These are phyloP conservation scores for Rhizopogon rudus DNA, from an alignment of 768 basidiomycete species.

Conservation along the genomic window DNA sequence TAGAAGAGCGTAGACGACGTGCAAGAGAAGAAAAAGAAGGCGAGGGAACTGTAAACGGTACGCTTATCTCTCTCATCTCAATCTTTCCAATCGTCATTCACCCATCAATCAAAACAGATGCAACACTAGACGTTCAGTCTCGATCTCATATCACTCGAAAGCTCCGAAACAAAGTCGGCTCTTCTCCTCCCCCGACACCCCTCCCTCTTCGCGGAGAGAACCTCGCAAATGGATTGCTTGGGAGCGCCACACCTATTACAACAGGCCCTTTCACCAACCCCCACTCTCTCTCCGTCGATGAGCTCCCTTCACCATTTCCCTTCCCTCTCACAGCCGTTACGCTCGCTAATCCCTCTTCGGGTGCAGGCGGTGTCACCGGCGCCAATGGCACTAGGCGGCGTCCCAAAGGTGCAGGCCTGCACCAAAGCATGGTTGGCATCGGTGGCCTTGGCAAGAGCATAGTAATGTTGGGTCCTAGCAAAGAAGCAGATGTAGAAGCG, in stretches of 20 bases:
- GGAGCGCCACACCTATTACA: conserved; percentile 52
- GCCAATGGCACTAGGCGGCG: conserved; percentile 37
- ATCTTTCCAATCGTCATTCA: conserved; percentile 4
- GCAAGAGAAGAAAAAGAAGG: conserved; percentile 89
- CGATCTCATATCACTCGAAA: conserved; percentile 81
- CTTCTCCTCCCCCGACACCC: conserved; percentile 76
- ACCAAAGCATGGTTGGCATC: conserved; percentile 48
- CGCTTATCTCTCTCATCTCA: conserved; percentile 15
- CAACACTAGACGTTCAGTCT: conserved; percentile 68
- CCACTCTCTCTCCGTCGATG: conserved; percentile 81
- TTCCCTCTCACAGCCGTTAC: conserved; percentile 59
- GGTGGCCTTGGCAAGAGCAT: conserved; percentile 76
- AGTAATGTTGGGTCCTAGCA: conserved; percentile 46
- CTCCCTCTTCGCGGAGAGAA: conserved; percentile 35
- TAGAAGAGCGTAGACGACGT: conserved; percentile 73
- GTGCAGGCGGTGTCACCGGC: conserved; percentile 32
- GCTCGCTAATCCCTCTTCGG: conserved; percentile 30
- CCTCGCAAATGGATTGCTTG: conserved; percentile 31
- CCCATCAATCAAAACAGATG: conserved; percentile 41
- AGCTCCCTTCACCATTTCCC: conserved; percentile 82
- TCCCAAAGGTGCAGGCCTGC: conserved; percentile 48
- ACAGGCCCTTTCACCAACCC: conserved; percentile 72
- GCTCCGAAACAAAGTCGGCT: conserved; percentile 74
- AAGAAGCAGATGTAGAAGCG: conserved; percentile 67
- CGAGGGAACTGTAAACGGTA: conserved; percentile 72